phyloP scores from a whole-genome alignment of 2,329 filamentous ascomycete genomes.

The Tolypocladium ovalisporum region DNA sequence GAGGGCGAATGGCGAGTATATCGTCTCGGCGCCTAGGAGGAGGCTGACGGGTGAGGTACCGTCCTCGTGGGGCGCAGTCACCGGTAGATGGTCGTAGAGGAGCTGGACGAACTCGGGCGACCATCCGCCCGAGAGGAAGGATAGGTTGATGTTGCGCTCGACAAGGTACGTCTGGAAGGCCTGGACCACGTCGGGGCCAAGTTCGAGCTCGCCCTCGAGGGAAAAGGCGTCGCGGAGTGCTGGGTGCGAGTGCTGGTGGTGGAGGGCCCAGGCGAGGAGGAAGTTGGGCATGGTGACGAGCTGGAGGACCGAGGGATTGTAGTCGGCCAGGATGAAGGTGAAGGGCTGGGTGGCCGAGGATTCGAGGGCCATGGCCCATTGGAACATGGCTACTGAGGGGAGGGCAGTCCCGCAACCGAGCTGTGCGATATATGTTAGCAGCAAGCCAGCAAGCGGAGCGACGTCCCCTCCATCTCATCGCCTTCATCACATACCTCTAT shows the following conservation, averaged over 20 bases:
- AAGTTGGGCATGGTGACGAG: conserved; percentile 74
- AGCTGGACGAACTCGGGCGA: conserved; percentile 51
- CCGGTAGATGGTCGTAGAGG: conserved; percentile 28
- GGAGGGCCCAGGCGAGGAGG: conserved; percentile 55
- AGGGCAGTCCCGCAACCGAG: conserved; percentile 71
- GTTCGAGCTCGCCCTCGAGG: conserved; percentile 50
- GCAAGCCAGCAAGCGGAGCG: too few relatives aligned
- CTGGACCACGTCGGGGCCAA: conserved; percentile 44
- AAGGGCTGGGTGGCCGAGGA: conserved; percentile 21
- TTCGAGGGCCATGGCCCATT: conserved; percentile 36
- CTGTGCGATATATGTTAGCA: conserved; percentile 27
- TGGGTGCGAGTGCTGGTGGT: conserved; percentile 21
- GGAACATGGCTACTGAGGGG: conserved; percentile 61
- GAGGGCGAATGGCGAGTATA: conserved; percentile 67
- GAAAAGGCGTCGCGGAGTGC: conserved; percentile 34
- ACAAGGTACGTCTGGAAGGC: conserved; percentile 47
- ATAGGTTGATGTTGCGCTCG: conserved; percentile 41
- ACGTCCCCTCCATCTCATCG: background rate
- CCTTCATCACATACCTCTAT: conserved; percentile 37
- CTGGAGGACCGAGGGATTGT: conserved; percentile 67
- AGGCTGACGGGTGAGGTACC: conserved; percentile 24
- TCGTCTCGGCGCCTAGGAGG: conserved; percentile 68
- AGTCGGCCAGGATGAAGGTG: conserved; percentile 62
- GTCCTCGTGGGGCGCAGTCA: conserved; percentile 1
- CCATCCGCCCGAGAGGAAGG: conserved; percentile 69